phyloP scores from a whole-genome alignment of 2,329 filamentous ascomycete genomes.

The Aureobasidium sp. region DNA sequence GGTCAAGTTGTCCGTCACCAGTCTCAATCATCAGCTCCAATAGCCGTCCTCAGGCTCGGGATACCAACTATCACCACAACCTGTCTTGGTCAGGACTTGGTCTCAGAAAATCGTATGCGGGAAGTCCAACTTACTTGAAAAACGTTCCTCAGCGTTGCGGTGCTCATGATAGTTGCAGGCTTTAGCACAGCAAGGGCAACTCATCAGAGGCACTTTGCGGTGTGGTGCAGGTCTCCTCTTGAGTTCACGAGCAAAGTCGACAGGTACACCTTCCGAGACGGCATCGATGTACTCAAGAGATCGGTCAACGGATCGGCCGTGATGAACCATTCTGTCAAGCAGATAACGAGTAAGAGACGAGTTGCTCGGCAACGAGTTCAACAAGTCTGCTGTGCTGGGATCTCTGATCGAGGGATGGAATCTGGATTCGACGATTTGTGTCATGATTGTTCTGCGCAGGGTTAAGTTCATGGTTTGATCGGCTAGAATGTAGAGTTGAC shows the following conservation, averaged over 20 bases:
- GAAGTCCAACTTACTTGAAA: background rate
- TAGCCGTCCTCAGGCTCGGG: background rate
- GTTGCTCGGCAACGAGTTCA: background rate
- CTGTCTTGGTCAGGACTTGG: background rate
- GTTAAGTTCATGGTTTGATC: background rate
- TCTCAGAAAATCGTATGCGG: too few species aligned
- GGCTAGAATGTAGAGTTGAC: constrained; percentile 1
- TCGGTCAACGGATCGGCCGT: too few species aligned
- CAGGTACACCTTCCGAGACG: background rate
- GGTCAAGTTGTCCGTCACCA: background rate
- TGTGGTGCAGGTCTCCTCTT: background rate
- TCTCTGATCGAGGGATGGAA: background rate
- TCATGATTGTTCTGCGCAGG: background rate
- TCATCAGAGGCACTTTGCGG: background rate
- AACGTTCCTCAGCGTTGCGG: background rate
- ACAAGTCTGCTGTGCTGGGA: background rate
- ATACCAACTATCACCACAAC: background rate
- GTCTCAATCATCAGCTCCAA: background rate
- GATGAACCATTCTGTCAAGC: background rate
- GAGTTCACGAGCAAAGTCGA: background rate
- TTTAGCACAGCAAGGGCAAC: background rate
- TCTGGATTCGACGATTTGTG: background rate
- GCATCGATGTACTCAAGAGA: background rate
- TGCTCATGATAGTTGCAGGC: background rate
- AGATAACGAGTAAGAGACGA: background rate